Base-by-base conservation (phyloP, 2,329 filamentous ascomycete species). In the Exophiala phaeomuriformis region DNA sequence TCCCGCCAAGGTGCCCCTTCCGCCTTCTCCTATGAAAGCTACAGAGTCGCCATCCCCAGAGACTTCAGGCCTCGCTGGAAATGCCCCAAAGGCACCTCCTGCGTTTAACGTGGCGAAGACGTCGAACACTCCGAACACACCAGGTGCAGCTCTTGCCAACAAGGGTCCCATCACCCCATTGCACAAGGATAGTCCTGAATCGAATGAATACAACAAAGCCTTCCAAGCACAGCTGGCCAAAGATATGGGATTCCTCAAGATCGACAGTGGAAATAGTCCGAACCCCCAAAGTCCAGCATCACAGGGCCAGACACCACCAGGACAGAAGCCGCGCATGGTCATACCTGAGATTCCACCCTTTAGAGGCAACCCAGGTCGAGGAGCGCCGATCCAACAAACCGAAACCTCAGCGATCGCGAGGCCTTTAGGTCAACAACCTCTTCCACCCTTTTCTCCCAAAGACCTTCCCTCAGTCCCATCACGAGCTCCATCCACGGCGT, bases 1-100 rank as follows among this genome's bases (percentile, higher is more conserved):
- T 3, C 82, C 84, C 5, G 70, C 77, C 2, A 85, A 81, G 62
- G 73, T 81, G 7, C 77, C 84, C 10, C 72, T 85, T 29, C 82
- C 83, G 19, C 71, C 75, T 10, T 84, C 82, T 1, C 80, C 82
- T 3, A 71, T 75, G 33, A 82, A 81, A 64, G 32, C 64, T 65
- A 81, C 80, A 64, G 32, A 63, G 65, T 9, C 69, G 70, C 5
- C 72, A 77, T 53, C 79, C 77, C 5, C 78, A 80, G 27, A 52
- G 47, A 52, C 41, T 43, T 19, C 65, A 71, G n/a, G 12, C 31
- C 27, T 19, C 19, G 19, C 33, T 45, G 1, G 44, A 31, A 32
- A n/a, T 31, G 7, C 12, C 29, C 27, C 40, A 50, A 32, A 12
- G 4, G 5, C 32, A 12, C 30, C 35, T 6, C 5, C 28, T 7